Conservation (phyloP, 352 stramenopile genomes). For the Plasmopara viticola region DNA sequence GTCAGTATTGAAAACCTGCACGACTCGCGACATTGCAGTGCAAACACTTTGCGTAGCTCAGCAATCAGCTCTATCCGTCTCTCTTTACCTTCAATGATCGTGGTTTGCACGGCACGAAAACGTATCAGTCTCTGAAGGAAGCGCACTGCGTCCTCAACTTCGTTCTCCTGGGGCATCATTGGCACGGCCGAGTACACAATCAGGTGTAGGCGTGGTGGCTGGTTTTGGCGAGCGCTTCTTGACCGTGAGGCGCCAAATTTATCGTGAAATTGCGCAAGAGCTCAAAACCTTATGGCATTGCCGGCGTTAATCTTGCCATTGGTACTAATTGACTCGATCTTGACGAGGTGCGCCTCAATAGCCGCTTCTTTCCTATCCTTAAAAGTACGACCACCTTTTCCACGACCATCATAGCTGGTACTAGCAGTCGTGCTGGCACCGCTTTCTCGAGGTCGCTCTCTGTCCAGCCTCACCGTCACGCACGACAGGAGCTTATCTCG, state of each 20-base stretch:
- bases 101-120: constrained; percentile 89
- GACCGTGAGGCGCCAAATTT: constrained; percentile 10
- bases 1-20: constrained; percentile 21
- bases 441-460: constrained; percentile 49
- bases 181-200: too few relatives aligned
- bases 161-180: too few relatives aligned
- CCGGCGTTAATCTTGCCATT: constrained; percentile 31
- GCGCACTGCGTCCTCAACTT: constrained; percentile 58
- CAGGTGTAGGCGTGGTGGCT: too few relatives aligned
- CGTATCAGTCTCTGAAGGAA: constrained; percentile 86
- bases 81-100: constrained; percentile 91
- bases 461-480: constrained; percentile 54
- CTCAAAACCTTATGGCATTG: background rate
- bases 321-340: constrained; percentile 85
- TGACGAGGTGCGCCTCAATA: too few relatives aligned
- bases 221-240: constrained; percentile 34
- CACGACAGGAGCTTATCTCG: constrained; percentile 60
- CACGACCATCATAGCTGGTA: constrained; percentile 23
- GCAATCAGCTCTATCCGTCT: constrained; percentile 81
- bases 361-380: constrained; percentile 79
- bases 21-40: constrained; percentile 12
- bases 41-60: constrained; percentile 64
- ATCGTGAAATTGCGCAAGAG: background rate
- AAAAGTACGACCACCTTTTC: constrained; percentile 52
- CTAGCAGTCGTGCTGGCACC: constrained; percentile 49